Percentiles rank a stretch among this genome's conserved stretches.
Evolutionary conservation across 2,329 filamentous ascomycete genomes (phyloP).

Genomic region (Trichoderma simmonsii): DNA sequence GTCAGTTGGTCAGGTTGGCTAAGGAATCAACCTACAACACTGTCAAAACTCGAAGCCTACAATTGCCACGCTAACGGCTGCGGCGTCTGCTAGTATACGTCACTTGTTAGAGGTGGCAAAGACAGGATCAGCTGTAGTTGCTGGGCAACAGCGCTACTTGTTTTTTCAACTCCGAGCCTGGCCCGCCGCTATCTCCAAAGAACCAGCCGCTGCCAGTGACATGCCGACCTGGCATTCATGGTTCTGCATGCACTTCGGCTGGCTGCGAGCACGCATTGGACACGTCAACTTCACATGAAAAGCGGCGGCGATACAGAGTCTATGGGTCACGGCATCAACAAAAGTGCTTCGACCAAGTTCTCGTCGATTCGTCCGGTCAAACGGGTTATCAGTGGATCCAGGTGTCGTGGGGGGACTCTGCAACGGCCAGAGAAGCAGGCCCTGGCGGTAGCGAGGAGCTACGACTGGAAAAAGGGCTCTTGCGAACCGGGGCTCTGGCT

Average conservation of each 20-base stretch:
- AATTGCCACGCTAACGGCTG: background rate
- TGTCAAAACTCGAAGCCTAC: background rate
- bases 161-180: background rate
- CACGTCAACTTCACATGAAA: background rate
- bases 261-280: background rate
- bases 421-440: background rate
- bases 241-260: conserved; percentile 3
- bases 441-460: background rate
- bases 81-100: background rate
- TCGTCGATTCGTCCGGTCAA: background rate
- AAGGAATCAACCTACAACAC: background rate
- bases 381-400: conserved; percentile 9
- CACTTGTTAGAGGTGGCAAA: background rate
- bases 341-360: background rate
- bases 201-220: background rate
- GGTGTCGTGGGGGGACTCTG: background rate
- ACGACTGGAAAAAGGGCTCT: background rate
- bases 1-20: background rate
- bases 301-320: background rate
- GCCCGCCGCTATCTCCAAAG: background rate
- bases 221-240: background rate
- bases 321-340: background rate
- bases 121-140: background rate
- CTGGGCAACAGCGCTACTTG: background rate
- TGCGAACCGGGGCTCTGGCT: background rate